Evolutionary conservation across 805 yeast species (phyloP), one percentile per base, ranked within the genome.

Genomic region (Monosporozyma siamensis): DNA sequence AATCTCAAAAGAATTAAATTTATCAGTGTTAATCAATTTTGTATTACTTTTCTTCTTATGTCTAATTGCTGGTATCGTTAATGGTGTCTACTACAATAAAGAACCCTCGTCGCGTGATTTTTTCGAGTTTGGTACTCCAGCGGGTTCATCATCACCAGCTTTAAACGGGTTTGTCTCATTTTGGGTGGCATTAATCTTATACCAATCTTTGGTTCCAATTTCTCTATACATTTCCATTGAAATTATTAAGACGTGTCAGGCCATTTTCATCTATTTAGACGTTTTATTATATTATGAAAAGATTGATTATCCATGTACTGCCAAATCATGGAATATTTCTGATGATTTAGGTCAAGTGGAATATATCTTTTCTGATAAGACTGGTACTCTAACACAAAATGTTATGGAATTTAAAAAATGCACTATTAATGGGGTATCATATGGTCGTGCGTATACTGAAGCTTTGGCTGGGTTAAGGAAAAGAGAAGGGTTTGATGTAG

Each of bases 301-400:
- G 43, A 63, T 84, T 45, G 92, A 84, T 59, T 83, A 77, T 55
- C 92, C 94, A 1, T 84, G 94, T 58, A 78, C 82, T 6, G 92
- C 94, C 6, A 82, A 84, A 55, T 73, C 89, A 0, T 84, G 94
- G 94, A 80, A 75, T 56, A 84, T 84, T 26, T 80, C 89, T 4
- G 95, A 84, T 67, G 95, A 84, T 61, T 66, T 84, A 52, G 95
- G 95, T 24, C 95, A 84, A 60, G 79, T 84, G 50, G 95, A 84
- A 58, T 84, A 84, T 56, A 77, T 84, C 40, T 84, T 84, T 59
- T 79, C 87, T 61, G 94, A 83, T 64, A 83, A 83, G 57, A 83
- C 94, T 0, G 94, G 94, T 45, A 83, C 94, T 0, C 64, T 83
- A 55, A 83, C 94, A 1, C 92, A 83, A 59, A 83, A 83, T 56